These are phyloP conservation scores for Saitozyma podzolica DNA, from an alignment of 768 basidiomycete genomes.

Conservation along the genomic window DNA sequence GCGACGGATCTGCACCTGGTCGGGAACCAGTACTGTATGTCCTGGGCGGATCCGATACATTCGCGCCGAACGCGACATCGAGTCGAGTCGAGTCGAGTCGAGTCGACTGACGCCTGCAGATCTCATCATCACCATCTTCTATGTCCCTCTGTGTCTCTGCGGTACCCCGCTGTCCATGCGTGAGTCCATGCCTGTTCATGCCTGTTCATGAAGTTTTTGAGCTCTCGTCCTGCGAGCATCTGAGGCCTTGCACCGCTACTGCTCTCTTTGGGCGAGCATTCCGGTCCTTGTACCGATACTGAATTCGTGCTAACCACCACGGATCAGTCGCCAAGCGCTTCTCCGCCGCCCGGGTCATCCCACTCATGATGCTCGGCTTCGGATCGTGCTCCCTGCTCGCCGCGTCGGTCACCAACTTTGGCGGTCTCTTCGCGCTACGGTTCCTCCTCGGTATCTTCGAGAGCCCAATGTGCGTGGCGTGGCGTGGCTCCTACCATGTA, in stretches of 20 bases:
- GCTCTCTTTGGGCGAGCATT: no score
- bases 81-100: no score
- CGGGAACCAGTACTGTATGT: conserved; percentile 61
- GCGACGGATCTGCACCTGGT: conserved; percentile 55
- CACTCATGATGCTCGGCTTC: conserved; percentile 60
- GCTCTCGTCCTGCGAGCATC: conserved; percentile 1
- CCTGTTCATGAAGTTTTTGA: neutral
- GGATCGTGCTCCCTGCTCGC: conserved; percentile 58
- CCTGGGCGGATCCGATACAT: conserved; percentile 54
- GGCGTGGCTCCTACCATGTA: no score
- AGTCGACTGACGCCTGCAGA: conserved; percentile 44
- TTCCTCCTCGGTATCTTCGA: conserved; percentile 47
- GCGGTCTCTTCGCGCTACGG: conserved; percentile 52
- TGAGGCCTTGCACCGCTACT: conserved; percentile 1
- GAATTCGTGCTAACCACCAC: no score
- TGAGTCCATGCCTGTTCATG: no score
- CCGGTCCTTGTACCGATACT: no score
- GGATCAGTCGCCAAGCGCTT: conserved; percentile 56
- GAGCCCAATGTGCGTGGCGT: no score
- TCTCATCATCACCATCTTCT: conserved; percentile 54
- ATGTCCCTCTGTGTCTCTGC: conserved; percentile 50
- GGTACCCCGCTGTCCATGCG: conserved; percentile 59
- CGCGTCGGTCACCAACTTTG: conserved; percentile 58
- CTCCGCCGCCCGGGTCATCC: conserved; percentile 58
- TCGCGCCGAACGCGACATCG: conserved; percentile 55